These are phyloP conservation scores for Pseudogymnoascus sp. DNA, from an alignment of 2,329 filamentous ascomycete species.

Conservation along the genomic window DNA sequence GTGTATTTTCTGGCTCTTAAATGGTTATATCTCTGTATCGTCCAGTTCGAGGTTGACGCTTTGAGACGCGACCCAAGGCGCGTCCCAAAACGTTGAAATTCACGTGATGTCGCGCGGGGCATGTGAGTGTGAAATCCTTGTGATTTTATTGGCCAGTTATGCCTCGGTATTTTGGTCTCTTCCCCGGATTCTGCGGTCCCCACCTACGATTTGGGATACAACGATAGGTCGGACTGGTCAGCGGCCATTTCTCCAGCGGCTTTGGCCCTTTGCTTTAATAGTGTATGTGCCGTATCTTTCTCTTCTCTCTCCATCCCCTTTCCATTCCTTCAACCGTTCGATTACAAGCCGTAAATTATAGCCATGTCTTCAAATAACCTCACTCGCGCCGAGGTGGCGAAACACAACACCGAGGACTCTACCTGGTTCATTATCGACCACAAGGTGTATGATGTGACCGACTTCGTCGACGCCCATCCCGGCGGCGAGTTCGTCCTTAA, in stretches of 20 bases:
- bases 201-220: not conserved
- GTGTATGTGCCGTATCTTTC: not conserved
- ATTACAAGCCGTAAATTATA: not conserved
- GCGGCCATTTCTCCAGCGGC: not conserved
- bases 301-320: not conserved
- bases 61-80: not conserved
- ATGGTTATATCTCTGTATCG: not conserved
- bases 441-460: constrained; percentile 77
- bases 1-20: not conserved
- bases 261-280: not conserved
- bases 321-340: not conserved
- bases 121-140: constrained; percentile 2
- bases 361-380: constrained; percentile 24
- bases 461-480: constrained; percentile 79
- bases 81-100: not conserved
- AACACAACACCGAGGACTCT: constrained; percentile 67
- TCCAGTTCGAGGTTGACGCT: not conserved
- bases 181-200: not conserved
- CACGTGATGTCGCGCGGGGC: not conserved
- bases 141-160: not conserved
- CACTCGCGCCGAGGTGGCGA: constrained; percentile 58
- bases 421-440: constrained; percentile 81
- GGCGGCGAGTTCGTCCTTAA: constrained; percentile 71
- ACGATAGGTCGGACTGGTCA: not conserved
- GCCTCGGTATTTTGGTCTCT: not conserved